These are phyloP conservation scores for Euphorbia tirucalli DNA, from an alignment of 345 rosid genomes.

Conservation along the genomic window DNA sequence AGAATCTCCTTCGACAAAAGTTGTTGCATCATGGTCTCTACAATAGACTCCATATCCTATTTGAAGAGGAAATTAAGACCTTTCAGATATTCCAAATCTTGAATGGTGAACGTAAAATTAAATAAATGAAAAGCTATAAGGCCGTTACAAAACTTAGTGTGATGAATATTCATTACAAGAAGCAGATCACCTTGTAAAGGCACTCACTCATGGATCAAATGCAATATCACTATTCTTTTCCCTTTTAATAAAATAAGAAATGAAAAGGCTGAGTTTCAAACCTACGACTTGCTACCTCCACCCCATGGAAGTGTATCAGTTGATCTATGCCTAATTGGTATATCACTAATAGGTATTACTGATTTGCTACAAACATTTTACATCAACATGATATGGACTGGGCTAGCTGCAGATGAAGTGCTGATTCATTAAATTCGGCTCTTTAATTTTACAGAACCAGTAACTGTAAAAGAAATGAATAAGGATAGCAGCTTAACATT, in stretches of 20 bases:
- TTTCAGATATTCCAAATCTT: neutral
- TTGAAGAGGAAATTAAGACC: slow-evolving; percentile 7
- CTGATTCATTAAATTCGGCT: neutral
- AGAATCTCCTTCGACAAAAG: slow-evolving; percentile 92
- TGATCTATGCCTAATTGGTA: too few relatives aligned
- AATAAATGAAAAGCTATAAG: neutral
- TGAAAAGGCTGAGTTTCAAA: neutral
- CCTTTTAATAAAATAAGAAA: too few relatives aligned
- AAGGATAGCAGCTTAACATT: neutral
- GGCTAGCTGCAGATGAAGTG: too few relatives aligned
- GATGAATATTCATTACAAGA: neutral
- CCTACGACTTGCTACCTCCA: too few relatives aligned
- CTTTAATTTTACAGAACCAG: neutral
- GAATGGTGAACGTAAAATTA: too few relatives aligned
- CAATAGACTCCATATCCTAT: slow-evolving; percentile 90
- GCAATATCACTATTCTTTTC: too few relatives aligned
- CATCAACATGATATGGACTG: too few relatives aligned
- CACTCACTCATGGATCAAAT: neutral
- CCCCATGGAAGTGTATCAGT: too few relatives aligned
- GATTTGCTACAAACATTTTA: neutral
- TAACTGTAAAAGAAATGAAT: neutral
- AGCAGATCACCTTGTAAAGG: neutral
- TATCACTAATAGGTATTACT: neutral
- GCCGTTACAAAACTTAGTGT: neutral
- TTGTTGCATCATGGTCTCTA: slow-evolving; percentile 99